Conservation (phyloP, 495 filamentous ascomycete species). For the Neurospora hispaniola region DNA sequence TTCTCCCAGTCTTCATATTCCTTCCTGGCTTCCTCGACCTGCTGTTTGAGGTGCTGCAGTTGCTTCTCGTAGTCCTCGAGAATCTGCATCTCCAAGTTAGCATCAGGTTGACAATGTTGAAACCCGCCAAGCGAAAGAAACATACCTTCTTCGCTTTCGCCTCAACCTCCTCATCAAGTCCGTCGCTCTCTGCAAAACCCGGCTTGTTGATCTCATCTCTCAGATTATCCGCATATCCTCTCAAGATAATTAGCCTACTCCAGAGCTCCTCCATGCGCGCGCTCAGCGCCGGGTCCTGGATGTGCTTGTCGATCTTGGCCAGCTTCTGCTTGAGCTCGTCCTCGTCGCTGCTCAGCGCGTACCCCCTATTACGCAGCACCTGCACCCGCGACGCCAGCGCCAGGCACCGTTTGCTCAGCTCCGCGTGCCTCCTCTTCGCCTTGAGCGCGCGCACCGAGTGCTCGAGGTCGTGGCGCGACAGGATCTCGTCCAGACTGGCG, state of each 20-base stretch:
- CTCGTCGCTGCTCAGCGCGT: constrained; percentile 83
- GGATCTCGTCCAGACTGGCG: constrained; percentile 61
- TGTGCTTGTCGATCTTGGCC: constrained; percentile 54
- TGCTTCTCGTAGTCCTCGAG: constrained; percentile 84
- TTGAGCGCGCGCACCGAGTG: constrained; percentile 71
- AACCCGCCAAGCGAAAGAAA: background rate
- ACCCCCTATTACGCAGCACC: constrained; percentile 81
- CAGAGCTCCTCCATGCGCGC: constrained; percentile 91
- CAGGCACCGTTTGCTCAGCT: constrained; percentile 70
- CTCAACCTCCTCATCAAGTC: constrained; percentile 66
- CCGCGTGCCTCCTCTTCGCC: constrained; percentile 67
- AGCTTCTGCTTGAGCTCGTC: constrained; percentile 85
- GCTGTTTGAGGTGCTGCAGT: constrained; percentile 71
- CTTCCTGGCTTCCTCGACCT: constrained; percentile 64
- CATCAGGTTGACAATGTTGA: background rate
- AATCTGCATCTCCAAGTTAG: constrained; percentile 47
- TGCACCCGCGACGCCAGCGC: constrained; percentile 85
- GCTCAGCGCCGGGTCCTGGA: constrained; percentile 74
- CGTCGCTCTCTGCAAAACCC: constrained; percentile 40
- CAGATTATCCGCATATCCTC: constrained; percentile 67
- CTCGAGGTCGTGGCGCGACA: constrained; percentile 72
- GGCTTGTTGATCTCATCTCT: constrained; percentile 68
- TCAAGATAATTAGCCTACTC: constrained; percentile 80
- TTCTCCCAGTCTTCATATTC: constrained; percentile 73
- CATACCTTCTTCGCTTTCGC: constrained; percentile 77